Evolutionary conservation across 169 alveolate genomes (phyloP).

Genomic region (Blepharisma undulans): DNA sequence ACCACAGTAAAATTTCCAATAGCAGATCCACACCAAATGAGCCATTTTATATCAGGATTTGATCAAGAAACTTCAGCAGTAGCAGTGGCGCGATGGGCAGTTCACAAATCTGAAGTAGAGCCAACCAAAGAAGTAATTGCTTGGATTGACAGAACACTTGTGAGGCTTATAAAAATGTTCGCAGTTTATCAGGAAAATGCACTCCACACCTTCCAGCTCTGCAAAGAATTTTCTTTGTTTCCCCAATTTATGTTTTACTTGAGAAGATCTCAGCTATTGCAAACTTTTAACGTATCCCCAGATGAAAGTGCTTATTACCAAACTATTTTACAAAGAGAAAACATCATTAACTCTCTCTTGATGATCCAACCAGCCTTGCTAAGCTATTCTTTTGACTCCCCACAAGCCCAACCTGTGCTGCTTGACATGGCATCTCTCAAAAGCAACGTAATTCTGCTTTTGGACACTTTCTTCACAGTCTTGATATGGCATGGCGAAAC

Average conservation of each 20-base stretch:
- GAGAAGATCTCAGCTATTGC: conserved; percentile 97
- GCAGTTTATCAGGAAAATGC: conserved; percentile 97
- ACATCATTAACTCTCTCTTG: conserved; percentile 95
- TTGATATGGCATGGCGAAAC: conserved; percentile 99
- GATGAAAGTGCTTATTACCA: conserved; percentile 92
- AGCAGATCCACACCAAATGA: conserved; percentile 56
- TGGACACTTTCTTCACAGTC: conserved; percentile 97
- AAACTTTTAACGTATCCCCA: conserved; percentile 97
- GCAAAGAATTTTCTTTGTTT: conserved; percentile 94
- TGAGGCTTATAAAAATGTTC: conserved; percentile 93
- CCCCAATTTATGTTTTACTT: conserved; percentile 99
- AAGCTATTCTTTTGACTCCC: conserved; percentile 92
- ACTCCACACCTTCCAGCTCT: conserved; percentile 94
- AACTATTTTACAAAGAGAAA: conserved; percentile 94
- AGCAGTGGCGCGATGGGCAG: conserved; percentile 97
- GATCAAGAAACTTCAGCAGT: conserved; percentile 99
- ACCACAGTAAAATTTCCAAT: conserved; percentile 94
- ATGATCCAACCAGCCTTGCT: conserved; percentile 99
- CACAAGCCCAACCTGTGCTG: conserved; percentile 94
- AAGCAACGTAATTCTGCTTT: conserved; percentile 94
- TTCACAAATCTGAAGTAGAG: conserved; percentile 93
- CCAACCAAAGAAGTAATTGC: conserved; percentile 97
- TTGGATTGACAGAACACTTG: conserved; percentile 98
- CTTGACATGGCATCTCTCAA: conserved; percentile 96
- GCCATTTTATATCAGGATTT: conserved; percentile 84